A percentile compares a stretch with the other conserved stretches of the same genome.
Conservation (phyloP, 1,284 basidiomycete species). For the Tilletiaria anomala region DNA sequence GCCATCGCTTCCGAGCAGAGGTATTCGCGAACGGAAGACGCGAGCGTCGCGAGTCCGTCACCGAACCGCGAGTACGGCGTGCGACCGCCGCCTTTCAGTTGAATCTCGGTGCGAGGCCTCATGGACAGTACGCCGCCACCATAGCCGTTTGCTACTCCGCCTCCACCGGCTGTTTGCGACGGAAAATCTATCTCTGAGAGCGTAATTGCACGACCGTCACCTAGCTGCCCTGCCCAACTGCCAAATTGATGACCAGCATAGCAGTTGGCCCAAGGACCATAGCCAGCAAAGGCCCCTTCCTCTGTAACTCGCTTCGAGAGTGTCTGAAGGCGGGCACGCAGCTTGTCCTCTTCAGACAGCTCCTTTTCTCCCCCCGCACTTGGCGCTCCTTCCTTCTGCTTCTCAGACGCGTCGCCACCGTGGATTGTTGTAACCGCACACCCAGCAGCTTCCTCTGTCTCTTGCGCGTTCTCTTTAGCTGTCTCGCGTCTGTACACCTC, state of each 20-base stretch:
- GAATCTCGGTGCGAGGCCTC: constrained; percentile 57
- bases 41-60: constrained; percentile 80
- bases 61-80: constrained; percentile 83
- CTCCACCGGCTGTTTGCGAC: constrained; percentile 6
- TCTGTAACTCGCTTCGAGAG: constrained; percentile 1
- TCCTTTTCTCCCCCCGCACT: too few relatives aligned
- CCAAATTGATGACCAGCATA: constrained; percentile 59
- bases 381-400: too few relatives aligned
- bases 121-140: constrained; percentile 40
- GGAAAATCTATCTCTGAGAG: constrained; percentile 45
- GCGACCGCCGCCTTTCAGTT: constrained; percentile 82
- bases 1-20: constrained; percentile 52
- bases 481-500: background rate
- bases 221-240: constrained; percentile 84
- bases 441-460: background rate
- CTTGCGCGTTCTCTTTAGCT: constrained; percentile 4
- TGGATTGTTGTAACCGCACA: background rate
- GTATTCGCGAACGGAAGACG: constrained; percentile 80
- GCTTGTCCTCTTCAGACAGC: background rate
- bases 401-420: too few relatives aligned
- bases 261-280: constrained; percentile 30
- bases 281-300: constrained; percentile 2
- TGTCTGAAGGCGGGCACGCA: background rate
- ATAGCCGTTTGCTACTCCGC: constrained; percentile 2
- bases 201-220: constrained; percentile 83